Evolutionary conservation across 148 eudicot genomes (phyloP), one percentile per base, ranked within the genome.

Genomic region (Vaccinium macrocarpon): DNA sequence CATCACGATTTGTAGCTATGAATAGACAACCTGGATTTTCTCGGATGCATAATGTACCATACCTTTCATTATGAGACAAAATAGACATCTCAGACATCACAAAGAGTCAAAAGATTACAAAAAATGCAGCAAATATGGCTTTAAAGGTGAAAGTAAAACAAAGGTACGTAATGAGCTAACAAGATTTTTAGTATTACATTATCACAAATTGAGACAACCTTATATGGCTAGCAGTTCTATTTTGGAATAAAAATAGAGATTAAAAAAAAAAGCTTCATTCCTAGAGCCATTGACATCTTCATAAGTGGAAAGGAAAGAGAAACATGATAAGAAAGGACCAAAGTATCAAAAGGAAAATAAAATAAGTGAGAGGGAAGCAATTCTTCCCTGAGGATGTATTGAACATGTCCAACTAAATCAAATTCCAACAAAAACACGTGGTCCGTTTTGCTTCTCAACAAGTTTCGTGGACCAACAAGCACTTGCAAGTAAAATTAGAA

Each of bases 1-100:
- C 98, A 88, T 97, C 99, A 87, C 99, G 96, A 82, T 95, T 97
- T 59, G 99, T 97, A 48, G 99, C 99, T 83, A 97, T 93, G 87
- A 97, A 97, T 76, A 97, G 93, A 86, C 99, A 97, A 23, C 97
- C 98, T 52, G 97, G 98, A 79, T 95, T 96, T 90, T 96, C 97
- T 57, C 98, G 96, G 79, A 96, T 90, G 86, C 99, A 96, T 78
- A 96, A 89, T 48, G 99, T 96, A 73, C 97, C 99, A 85, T 96
- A 97, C 93, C 98, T 97, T 85, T 89, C 82, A 83, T 78, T 19
- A 84, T 79, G 35, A 32, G 72, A 10, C 73, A 70, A 61, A 71
- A 46, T 4, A 85, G 59, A 82, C 50, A 53, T 64, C 55, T 14
- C 51, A 62, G 81, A 49, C 42, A 81, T 18, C 68, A 72, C 6